A percentile compares a stretch with the other conserved stretches of the same genome.
phyloP scores from a whole-genome alignment of 768 basidiomycete genomes.

The Podaxis sp. region DNA sequence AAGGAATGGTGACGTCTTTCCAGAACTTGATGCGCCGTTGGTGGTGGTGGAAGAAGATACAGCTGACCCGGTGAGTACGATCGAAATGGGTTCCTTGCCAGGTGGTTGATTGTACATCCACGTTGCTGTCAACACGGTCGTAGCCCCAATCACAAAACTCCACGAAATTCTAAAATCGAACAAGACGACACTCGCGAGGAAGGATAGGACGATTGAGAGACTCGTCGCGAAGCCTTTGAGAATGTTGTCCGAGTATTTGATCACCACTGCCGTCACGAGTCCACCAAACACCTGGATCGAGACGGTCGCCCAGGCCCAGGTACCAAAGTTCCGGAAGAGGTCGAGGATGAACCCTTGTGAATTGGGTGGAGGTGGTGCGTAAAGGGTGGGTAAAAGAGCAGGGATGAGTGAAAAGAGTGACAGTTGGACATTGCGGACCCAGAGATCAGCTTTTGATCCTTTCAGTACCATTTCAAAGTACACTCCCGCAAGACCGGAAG shows the following conservation, averaged over 20 bases:
- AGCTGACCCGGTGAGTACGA: conserved; percentile 18
- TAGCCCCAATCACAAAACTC: conserved; percentile 81
- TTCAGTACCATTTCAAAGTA: conserved; percentile 99
- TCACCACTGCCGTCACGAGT: conserved; percentile 89
- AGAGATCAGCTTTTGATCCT: conserved; percentile 82
- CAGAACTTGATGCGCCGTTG: neutral
- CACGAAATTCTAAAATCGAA: conserved; percentile 89
- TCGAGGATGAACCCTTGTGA: conserved; percentile 48
- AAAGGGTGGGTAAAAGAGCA: conserved; percentile 78
- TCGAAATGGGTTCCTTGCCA: conserved; percentile 24
- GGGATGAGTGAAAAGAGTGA: conserved; percentile 93
- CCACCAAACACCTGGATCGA: conserved; percentile 89
- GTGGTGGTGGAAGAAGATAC: neutral
- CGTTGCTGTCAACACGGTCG: conserved; percentile 83
- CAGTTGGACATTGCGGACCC: conserved; percentile 96
- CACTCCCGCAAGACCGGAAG: conserved; percentile 93
- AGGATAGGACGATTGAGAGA: conserved; percentile 90
- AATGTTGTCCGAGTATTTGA: conserved; percentile 95
- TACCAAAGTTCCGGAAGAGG: conserved; percentile 83
- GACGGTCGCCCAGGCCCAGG: conserved; percentile 96
- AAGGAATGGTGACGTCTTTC: conserved; percentile 25
- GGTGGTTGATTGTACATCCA: conserved; percentile 91
- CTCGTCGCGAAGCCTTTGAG: conserved; percentile 97
- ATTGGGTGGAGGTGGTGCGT: conserved; percentile 33
- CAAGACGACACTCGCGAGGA: conserved; percentile 86